Base-by-base conservation (phyloP, 306 rosid genomes). In the Cicer pinnatifidum region DNA sequence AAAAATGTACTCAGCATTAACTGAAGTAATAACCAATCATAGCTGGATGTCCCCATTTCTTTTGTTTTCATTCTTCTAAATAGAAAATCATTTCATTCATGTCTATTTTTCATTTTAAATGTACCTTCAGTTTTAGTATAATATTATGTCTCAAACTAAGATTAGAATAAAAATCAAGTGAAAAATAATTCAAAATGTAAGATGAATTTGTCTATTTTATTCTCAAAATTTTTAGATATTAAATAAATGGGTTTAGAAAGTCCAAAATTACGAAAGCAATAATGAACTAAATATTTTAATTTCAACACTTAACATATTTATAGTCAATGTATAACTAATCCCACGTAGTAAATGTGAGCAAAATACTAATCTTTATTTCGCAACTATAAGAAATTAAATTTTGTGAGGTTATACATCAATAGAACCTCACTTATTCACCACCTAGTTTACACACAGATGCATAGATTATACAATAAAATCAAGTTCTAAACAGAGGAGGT, bases 401-500 rank as follows among this genome's bases (percentile, higher is more conserved):
- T 19, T 62, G 17, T 8, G 78, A 63, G 78, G 68, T 40, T 46
- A 37, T 7, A 7, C 28, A 40, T 76, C 6, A 28, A 17, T 15
- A 60, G 4, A 72, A 43, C 69, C 76, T 60, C 82, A 41, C 68
- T 72, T 72, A 67, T 82, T 82, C 56, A 65, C 37, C 45, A 43
- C 62, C 35, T 38, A n/a, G 19, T 47, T 67, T 54, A 38, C 48
- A 56, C 23, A 35, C 41, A 75, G 48, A 56, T 15, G 33, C 43
- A 75, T 4, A 17, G 20, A 50, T 50, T 45, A 72, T n/a, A 44
- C 11, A 63, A 37, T 50, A 12, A 0, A 51, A 68, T 45, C 0
- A 44, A 81, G 40, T 53, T 65, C 56, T 75, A 87, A 74, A 77
- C 69, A 64, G 41, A 70, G 3, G 88, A 68, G 7, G 90, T 85